These are phyloP conservation scores for Rusavskia elegans DNA, from an alignment of 495 filamentous ascomycete species.

Conservation along the genomic window DNA sequence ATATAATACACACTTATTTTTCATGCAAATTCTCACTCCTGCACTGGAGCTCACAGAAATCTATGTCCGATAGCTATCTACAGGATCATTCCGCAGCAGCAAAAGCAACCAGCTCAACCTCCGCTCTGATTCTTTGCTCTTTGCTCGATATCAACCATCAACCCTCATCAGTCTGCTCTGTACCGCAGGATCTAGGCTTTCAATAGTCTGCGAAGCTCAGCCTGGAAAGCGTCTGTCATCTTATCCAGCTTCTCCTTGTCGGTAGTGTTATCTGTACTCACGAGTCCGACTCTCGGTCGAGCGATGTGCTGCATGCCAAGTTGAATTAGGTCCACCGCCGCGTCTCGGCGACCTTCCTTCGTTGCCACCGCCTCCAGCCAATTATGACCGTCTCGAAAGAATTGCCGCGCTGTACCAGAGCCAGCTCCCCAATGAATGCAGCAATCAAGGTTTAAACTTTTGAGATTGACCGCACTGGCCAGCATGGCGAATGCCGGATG, in stretches of 20 bases:
- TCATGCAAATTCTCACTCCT: no score
- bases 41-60: no score
- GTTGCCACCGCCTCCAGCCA: not conserved
- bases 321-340: not conserved
- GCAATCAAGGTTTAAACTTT: not conserved
- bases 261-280: not conserved
- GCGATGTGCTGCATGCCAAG: not conserved
- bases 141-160: no score
- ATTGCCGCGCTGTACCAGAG: not conserved
- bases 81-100: no score
- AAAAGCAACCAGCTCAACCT: no score
- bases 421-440: not conserved
- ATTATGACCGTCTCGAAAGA: not conserved
- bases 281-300: not conserved
- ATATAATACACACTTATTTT: no score
- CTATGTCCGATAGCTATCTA: no score
- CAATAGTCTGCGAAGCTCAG: not conserved
- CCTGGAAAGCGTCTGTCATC: not conserved
- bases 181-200: not conserved
- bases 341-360: not conserved
- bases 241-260: not conserved
- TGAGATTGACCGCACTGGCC: not conserved
- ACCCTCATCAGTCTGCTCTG: no score
- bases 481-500: not conserved
- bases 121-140: no score